These are phyloP conservation scores for Eucalyptus pumila DNA, from an alignment of 345 rosid species.

Conservation along the genomic window DNA sequence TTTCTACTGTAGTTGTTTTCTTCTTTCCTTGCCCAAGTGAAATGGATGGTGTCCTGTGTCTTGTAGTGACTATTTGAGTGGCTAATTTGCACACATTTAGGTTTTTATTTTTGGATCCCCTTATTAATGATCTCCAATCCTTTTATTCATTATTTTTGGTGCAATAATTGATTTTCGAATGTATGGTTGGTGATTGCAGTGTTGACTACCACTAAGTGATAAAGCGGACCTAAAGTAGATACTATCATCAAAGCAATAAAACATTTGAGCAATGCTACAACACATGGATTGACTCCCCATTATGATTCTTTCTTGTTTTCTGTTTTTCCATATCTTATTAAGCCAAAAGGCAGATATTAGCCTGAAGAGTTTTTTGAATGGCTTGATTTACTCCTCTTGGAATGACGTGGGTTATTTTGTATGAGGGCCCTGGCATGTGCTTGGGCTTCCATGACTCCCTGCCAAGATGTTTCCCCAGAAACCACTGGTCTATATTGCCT, in stretches of 20 bases:
- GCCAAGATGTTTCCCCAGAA: neutral
- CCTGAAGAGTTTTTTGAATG: neutral
- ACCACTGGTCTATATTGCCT: neutral
- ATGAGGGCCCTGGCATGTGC: neutral
- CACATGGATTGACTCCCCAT: neutral
- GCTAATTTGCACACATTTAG: neutral
- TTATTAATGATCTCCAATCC: neutral
- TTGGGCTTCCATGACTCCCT: neutral
- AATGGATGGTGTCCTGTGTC: neutral
- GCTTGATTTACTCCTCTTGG: neutral
- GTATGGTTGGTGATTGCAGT: neutral
- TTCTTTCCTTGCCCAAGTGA: neutral
- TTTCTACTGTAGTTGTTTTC: neutral
- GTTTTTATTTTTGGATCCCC: neutral
- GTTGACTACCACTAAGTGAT: no score
- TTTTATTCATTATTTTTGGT: neutral
- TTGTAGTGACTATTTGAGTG: neutral
- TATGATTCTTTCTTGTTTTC: neutral
- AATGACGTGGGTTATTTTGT: neutral
- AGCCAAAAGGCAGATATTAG: neutral
- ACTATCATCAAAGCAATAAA: neutral
- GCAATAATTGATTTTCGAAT: neutral
- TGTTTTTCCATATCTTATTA: neutral
- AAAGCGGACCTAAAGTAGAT: neutral
- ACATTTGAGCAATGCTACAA: neutral